Evolutionary conservation across 345 rosid genomes (phyloP).

Genomic region (Nephelium lappaceum): DNA sequence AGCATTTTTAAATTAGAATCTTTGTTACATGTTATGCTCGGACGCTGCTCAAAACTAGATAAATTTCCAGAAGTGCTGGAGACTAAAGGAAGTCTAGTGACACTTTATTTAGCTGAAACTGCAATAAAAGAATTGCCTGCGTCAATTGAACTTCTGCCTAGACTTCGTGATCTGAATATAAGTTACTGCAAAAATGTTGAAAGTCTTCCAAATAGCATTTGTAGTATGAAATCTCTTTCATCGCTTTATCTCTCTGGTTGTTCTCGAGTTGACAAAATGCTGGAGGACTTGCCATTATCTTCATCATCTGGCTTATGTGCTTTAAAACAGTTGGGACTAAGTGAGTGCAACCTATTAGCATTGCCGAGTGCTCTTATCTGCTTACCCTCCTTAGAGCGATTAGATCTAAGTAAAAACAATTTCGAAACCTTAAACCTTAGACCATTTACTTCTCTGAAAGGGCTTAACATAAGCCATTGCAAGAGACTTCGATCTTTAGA

Average conservation of each 20-base stretch:
- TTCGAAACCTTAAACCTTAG: constrained; percentile 12
- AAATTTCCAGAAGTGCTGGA: constrained; percentile 3
- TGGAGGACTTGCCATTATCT: constrained; percentile 1
- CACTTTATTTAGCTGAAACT: neutral
- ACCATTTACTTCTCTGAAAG: neutral
- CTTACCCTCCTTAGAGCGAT: neutral
- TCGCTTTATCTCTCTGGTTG: neutral
- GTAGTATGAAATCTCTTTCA: constrained; percentile 7
- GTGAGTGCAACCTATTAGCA: neutral
- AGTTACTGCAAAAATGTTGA: neutral
- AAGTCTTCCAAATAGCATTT: constrained; percentile 10
- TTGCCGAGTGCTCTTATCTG: neutral
- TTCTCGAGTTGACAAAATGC: neutral
- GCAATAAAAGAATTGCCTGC: constrained; percentile 21
- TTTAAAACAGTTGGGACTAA: neutral
- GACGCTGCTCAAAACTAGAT: constrained; percentile 2
- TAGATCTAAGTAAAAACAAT: constrained; percentile 5
- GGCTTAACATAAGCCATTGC: neutral
- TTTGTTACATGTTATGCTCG: neutral
- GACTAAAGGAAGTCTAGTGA: neutral
- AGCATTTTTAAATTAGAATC: neutral
- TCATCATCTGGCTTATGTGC: neutral
- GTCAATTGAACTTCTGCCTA: constrained; percentile 11
- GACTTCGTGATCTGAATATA: neutral
- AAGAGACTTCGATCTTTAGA: constrained; percentile 1